Evolutionary conservation across 345 rosid species (phyloP), one percentile per base, ranked within the genome.

Genomic region (Carallia pectinifolia): DNA sequence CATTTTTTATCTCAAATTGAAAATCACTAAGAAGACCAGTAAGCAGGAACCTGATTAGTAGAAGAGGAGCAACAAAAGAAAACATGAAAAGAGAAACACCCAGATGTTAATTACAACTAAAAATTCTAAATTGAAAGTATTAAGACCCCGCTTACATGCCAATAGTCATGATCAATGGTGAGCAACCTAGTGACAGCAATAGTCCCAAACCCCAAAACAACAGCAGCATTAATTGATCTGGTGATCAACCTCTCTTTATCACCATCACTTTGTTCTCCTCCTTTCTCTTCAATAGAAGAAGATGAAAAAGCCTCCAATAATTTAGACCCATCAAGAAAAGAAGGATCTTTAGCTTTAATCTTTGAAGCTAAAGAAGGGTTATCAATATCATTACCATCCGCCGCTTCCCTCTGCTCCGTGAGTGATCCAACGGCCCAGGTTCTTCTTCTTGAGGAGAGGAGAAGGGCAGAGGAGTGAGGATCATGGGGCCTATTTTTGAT

Each of bases 81-180:
- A 53, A 1, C 52, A 34, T 4, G 15, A 27, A 27, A 30, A 31
- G 10, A 47, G 27, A 6, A 18, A n/a, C 23, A 37, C 19, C 53
- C 66, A 60, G 48, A 17, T 47, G 33, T 19, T 19, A 74, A 74
- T 9, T 34, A 38, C 56, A 48, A 69, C 53, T 54, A 70, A 63
- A 31, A 56, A 9, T 7, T 27, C 6, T 30, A 19, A 58, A 3
- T 34, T 60, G 29, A 52, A 77, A 61, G 44, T 36, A 5, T 48
- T 33, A 33, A 33, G 34, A 33, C 34, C 47, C 33, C 66, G 87
- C 92, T 89, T 85, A 93, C 98, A 17, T 93, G 98, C 97, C 98
- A 93, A 74, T 88, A 93, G 76, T 93, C 98, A 81, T 85, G 92
- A 80, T 93, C 98, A 64, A 93, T 79, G 0, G 89, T 85, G 62